These are phyloP conservation scores for Fusarium tupiense DNA, from an alignment of 2,329 filamentous ascomycete genomes.

Conservation along the genomic window DNA sequence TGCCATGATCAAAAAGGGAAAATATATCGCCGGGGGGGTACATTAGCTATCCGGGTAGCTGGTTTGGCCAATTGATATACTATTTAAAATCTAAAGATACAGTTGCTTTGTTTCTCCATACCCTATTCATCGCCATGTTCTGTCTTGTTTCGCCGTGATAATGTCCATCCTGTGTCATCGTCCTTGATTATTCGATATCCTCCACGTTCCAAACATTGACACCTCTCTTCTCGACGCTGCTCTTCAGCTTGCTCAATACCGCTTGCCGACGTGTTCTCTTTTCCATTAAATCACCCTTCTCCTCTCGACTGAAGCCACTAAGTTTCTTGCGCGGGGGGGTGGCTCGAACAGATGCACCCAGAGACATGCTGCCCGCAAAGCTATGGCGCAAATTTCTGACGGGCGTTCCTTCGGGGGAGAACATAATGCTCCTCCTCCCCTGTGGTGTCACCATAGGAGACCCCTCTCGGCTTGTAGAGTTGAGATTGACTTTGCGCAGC, in stretches of 20 bases:
- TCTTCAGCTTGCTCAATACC: constrained; percentile 62
- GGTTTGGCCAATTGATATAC: constrained; percentile 39
- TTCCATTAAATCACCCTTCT: constrained; percentile 66
- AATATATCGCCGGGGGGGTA: neutral
- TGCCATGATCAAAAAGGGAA: neutral
- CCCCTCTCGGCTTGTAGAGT: constrained; percentile 55
- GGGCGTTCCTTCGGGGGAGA: constrained; percentile 57
- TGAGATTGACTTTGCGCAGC: constrained; percentile 76
- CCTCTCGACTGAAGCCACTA: constrained; percentile 67
- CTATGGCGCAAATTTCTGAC: constrained; percentile 55
- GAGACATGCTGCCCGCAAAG: constrained; percentile 51
- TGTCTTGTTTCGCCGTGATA: constrained; percentile 3
- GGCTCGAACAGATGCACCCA: constrained; percentile 51
- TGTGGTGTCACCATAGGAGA: constrained; percentile 55
- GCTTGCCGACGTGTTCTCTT: constrained; percentile 63
- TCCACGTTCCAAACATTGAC: constrained; percentile 62
- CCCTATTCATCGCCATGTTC: constrained; percentile 18
- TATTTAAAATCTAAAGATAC: constrained; percentile 45
- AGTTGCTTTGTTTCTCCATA: constrained; percentile 32
- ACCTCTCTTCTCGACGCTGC: constrained; percentile 59
- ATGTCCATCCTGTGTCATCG: neutral
- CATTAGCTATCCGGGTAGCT: constrained; percentile 17
- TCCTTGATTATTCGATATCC: constrained; percentile 54
- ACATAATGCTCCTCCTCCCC: constrained; percentile 49
- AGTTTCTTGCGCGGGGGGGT: constrained; percentile 69